Evolutionary conservation across 768 basidiomycete genomes (phyloP).

Genomic region (Artomyces pyxidatus): DNA sequence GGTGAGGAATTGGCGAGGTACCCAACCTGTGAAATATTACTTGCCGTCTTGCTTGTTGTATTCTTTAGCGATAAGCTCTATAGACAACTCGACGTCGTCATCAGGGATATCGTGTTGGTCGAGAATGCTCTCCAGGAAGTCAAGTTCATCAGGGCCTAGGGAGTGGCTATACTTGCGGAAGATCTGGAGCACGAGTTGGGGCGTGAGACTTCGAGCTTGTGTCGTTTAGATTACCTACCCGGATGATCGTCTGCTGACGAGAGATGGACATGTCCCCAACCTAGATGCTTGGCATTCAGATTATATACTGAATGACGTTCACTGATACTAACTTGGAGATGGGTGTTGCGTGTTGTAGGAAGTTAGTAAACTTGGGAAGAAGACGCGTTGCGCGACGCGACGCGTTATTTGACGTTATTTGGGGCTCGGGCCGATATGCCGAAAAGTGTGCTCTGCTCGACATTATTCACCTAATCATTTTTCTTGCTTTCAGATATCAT

Average conservation of each 20-base stretch:
- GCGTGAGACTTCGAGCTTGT: background rate
- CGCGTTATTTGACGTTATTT: constrained; percentile 9
- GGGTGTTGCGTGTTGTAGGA: too few species aligned
- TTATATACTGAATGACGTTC: too few species aligned
- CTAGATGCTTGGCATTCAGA: background rate
- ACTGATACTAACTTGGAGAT: too few species aligned
- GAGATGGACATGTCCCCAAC: constrained; percentile 10
- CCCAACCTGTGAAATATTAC: constrained; percentile 6
- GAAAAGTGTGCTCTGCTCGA: too few species aligned
- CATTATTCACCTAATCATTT: too few species aligned
- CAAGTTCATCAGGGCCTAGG: constrained; percentile 69
- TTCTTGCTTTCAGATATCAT: too few species aligned
- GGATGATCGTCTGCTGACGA: constrained; percentile 13
- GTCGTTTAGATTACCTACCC: constrained; percentile 1
- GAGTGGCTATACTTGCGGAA: constrained; percentile 88
- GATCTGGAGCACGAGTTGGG: constrained; percentile 36
- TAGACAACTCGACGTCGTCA: constrained; percentile 61
- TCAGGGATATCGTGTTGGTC: constrained; percentile 63
- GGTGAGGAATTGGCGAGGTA: background rate
- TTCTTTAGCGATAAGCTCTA: constrained; percentile 77
- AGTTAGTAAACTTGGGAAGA: background rate
- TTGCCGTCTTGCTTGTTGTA: constrained; percentile 86
- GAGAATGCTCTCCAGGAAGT: constrained; percentile 64
- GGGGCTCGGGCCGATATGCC: too few species aligned
- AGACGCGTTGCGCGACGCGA: constrained; percentile 8